phyloP scores from a whole-genome alignment of 495 filamentous ascomycete genomes.

The Aspergillus saccharolyticus region DNA sequence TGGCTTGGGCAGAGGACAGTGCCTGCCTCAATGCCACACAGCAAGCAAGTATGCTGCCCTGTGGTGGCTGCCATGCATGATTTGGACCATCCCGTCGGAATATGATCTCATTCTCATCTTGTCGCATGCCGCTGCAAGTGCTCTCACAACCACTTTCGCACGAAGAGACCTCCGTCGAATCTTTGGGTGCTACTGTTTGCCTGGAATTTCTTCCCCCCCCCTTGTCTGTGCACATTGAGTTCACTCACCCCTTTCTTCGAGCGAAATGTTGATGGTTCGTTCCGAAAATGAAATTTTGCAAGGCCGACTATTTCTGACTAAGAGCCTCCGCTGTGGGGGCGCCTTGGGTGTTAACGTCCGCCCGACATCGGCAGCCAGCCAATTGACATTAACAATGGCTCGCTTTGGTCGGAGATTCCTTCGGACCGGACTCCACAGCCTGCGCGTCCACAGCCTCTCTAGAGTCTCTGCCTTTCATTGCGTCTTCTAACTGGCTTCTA shows the following conservation, averaged over 20 bases:
- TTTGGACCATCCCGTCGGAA: not conserved
- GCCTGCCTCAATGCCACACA: not conserved
- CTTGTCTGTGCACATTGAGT: not conserved
- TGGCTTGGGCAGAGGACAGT: not conserved
- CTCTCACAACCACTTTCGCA: too few relatives aligned
- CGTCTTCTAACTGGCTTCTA: not conserved
- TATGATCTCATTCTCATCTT: not conserved
- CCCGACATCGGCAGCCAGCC: not conserved
- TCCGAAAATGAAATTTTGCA: conserved; percentile 3
- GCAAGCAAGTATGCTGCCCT: not conserved
- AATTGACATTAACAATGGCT: not conserved
- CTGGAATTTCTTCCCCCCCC: not conserved
- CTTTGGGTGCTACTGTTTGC: too few relatives aligned
- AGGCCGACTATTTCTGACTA: not conserved
- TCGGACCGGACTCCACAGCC: not conserved
- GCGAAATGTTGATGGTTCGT: not conserved
- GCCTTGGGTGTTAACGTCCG: not conserved
- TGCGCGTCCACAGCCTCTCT: not conserved
- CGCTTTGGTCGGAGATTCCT: not conserved
- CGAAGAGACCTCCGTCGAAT: too few relatives aligned
- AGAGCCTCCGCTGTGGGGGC: not conserved
- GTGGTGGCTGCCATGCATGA: not conserved
- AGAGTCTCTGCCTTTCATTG: not conserved
- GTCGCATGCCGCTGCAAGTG: not conserved
- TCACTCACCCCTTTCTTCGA: not conserved